Conservation (phyloP, 2,329 filamentous ascomycete species). For the Talaromyces rugulosus region DNA sequence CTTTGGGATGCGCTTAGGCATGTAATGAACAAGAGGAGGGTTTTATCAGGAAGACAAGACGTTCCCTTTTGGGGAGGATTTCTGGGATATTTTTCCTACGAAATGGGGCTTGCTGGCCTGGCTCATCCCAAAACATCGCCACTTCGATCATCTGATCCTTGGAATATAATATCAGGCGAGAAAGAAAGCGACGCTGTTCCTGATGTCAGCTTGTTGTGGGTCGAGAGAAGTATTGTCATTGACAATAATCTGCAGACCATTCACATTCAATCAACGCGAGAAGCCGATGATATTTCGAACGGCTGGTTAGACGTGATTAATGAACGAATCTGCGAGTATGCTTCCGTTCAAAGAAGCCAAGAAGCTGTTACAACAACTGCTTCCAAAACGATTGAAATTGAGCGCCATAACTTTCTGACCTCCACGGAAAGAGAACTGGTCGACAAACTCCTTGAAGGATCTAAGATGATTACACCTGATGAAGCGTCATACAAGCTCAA, state of each 20-base stretch:
- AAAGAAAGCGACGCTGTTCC: slow-evolving; percentile 45
- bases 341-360: slow-evolving; percentile 22
- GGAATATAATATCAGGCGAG: slow-evolving; percentile 21
- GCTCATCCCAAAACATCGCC: slow-evolving; percentile 46
- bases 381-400: slow-evolving; percentile 1
- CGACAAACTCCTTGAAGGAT: slow-evolving; percentile 27
- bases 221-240: slow-evolving; percentile 71
- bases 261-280: slow-evolving; percentile 64
- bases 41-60: slow-evolving; percentile 28
- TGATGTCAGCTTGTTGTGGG: slow-evolving; percentile 72
- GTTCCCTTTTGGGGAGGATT: slow-evolving; percentile 75
- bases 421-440: slow-evolving; percentile 17
- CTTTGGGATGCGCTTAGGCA: slow-evolving; percentile 34
- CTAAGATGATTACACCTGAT: slow-evolving; percentile 31
- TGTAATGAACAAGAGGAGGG: slow-evolving; percentile 38
- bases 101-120: slow-evolving; percentile 63
- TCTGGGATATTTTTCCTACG: slow-evolving; percentile 80
- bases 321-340: slow-evolving; percentile 4
- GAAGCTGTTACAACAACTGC: slow-evolving; percentile 18
- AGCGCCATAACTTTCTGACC: slow-evolving; percentile 5
- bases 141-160: slow-evolving; percentile 21
- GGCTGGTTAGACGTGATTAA: slow-evolving; percentile 41
- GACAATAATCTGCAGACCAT: slow-evolving; percentile 62
- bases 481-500: slow-evolving; percentile 58
- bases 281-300: slow-evolving; percentile 35